Evolutionary conservation across 306 rosid species (phyloP).

Genomic region (Albizia julibrissin): DNA sequence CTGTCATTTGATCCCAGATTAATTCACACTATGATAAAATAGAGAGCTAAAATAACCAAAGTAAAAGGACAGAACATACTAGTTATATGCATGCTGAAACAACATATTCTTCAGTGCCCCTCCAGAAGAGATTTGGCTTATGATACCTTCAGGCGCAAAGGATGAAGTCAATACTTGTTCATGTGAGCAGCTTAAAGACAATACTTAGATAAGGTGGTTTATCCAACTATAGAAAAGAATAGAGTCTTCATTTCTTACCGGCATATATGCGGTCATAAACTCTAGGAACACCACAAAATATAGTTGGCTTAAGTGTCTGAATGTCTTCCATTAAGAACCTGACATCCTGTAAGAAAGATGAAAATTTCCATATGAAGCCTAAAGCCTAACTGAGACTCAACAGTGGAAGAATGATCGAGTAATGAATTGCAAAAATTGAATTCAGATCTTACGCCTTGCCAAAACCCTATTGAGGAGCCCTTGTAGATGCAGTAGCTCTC

Average conservation of each 20-base stretch:
- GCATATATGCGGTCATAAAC: slow-evolving; percentile 76
- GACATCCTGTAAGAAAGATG: slow-evolving; percentile 62
- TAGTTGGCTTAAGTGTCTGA: slow-evolving; percentile 73
- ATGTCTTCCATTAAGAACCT: slow-evolving; percentile 83
- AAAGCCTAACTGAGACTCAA: neutral
- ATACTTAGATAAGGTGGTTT: neutral
- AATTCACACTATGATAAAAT: slow-evolving; percentile 31
- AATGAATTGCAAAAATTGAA: slow-evolving; percentile 12
- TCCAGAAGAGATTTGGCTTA: slow-evolving; percentile 70
- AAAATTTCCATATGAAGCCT: neutral
- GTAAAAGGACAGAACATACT: slow-evolving; percentile 47
- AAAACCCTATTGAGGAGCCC: slow-evolving; percentile 82
- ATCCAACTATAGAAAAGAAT: neutral
- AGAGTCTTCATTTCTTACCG: slow-evolving; percentile 42
- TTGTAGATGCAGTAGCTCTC: slow-evolving; percentile 82
- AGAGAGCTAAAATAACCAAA: slow-evolving; percentile 6
- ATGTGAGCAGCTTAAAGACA: neutral
- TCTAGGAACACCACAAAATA: slow-evolving; percentile 91
- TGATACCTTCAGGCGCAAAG: slow-evolving; percentile 50
- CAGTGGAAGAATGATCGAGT: neutral
- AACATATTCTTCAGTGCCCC: slow-evolving; percentile 62
- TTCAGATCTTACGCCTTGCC: slow-evolving; percentile 82
- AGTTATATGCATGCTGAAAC: slow-evolving; percentile 83
- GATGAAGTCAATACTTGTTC: slow-evolving; percentile 1
- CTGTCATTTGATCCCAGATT: slow-evolving; percentile 49